A percentile compares a stretch with the other conserved stretches of the same genome.
Evolutionary conservation across 2,329 filamentous ascomycete species (phyloP).

Genomic region (Teratosphaeriaceae sp.): DNA sequence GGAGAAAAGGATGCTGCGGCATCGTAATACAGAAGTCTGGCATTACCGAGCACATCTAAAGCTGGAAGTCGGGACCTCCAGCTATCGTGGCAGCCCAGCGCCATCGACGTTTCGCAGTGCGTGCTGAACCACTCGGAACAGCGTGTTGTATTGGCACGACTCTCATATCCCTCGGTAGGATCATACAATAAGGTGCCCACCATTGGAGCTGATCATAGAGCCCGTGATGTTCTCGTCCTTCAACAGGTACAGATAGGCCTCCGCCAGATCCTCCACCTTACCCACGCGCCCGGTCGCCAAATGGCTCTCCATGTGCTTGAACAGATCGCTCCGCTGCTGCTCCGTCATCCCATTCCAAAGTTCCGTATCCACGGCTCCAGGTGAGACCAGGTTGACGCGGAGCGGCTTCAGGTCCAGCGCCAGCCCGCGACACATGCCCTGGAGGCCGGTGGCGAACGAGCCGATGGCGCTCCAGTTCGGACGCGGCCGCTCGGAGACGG

Average conservation of each 20-base stretch:
- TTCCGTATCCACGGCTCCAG: conserved; percentile 45
- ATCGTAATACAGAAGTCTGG: too few species aligned
- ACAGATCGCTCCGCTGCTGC: conserved; percentile 15
- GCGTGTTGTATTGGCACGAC: not conserved
- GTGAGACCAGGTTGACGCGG: conserved; percentile 56
- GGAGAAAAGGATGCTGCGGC: too few species aligned
- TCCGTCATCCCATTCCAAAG: conserved; percentile 32
- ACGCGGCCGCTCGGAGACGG: conserved; percentile 44
- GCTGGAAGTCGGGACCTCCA: too few species aligned
- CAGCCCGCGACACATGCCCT: conserved; percentile 49
- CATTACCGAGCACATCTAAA: too few species aligned
- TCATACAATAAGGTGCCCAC: conserved; percentile 19
- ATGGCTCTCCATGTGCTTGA: conserved; percentile 22
- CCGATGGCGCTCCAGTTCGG: conserved; percentile 47
- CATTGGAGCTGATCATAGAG: conserved; percentile 34
- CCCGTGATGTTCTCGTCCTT: conserved; percentile 37
- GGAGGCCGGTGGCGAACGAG: conserved; percentile 44
- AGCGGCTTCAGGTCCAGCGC: conserved; percentile 59
- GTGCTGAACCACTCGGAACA: too few species aligned
- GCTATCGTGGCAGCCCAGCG: too few species aligned
- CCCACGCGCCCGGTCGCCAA: conserved; percentile 32
- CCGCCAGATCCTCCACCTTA: conserved; percentile 37
- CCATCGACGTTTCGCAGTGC: too few species aligned
- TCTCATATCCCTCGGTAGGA: not conserved
- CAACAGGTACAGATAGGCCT: conserved; percentile 44